Evolutionary conservation across 2,329 filamentous ascomycete genomes (phyloP).

Genomic region (Amauroascus verrucosus): DNA sequence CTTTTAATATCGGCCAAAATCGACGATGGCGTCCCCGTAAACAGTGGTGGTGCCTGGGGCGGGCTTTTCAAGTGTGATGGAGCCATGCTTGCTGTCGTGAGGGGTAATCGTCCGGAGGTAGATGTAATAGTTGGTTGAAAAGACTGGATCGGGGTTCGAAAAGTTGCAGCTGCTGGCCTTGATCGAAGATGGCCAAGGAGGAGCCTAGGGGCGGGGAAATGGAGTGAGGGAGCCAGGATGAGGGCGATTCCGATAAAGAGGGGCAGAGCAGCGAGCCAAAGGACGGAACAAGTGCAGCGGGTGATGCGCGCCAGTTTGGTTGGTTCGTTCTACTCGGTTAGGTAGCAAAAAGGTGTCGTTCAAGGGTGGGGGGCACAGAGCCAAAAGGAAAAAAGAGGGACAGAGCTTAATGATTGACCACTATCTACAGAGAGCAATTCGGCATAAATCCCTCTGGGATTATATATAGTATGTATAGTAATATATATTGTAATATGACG

Average conservation of each 20-base stretch:
- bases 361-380: neutral
- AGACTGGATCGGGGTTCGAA: slow-evolving; percentile 14
- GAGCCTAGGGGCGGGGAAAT: slow-evolving; percentile 30
- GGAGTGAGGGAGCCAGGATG: slow-evolving; percentile 41
- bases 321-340: neutral
- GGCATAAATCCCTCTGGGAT: too few relatives aligned
- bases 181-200: slow-evolving; percentile 35
- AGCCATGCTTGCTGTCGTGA: slow-evolving; percentile 41
- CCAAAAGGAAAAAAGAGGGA: neutral
- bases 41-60: slow-evolving; percentile 40
- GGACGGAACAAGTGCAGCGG: slow-evolving; percentile 9
- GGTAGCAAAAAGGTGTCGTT: neutral
- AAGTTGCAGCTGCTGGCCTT: slow-evolving; percentile 23
- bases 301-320: slow-evolving; percentile 12
- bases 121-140: slow-evolving; percentile 14
- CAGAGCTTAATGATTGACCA: neutral
- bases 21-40: slow-evolving; percentile 40
- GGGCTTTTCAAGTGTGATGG: slow-evolving; percentile 36
- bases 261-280: slow-evolving; percentile 18
- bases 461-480: too few relatives aligned
- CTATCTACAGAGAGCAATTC: too few relatives aligned
- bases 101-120: slow-evolving; percentile 18
- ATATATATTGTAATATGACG: neutral
- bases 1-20: slow-evolving; percentile 40
- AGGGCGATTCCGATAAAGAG: slow-evolving; percentile 28